Base-by-base conservation (phyloP, 805 yeast genomes). In the Candida broadrunensis region DNA sequence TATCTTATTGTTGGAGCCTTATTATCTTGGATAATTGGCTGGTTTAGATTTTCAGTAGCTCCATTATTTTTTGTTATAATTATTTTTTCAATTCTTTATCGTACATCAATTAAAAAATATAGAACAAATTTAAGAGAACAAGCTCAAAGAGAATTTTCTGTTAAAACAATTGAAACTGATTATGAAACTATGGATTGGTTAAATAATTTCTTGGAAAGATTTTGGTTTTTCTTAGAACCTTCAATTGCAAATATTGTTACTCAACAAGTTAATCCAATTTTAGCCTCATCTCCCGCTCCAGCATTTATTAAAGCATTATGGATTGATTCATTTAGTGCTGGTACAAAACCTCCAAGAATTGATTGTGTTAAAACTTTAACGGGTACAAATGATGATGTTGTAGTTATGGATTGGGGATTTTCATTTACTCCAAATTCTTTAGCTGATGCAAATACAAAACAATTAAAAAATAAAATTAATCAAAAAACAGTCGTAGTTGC, bases 331-430 rank as follows among this genome's bases (percentile, higher is more conserved):
- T 83, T 93, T 59, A 93, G 98, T 6, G 77, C 85, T 14, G 99
- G 99, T 47, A 83, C 96, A 5, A 93, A 93, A 66, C 96, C 99
- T 8, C 96, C 96, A 25, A 78, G 99, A 61, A 75, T 93, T 45
- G 97, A 93, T 57, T 73, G 74, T 47, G 97, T 91, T 15, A 87
- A 93, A 58, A 87, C 97, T 2, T 78, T 89, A 55, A 86, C 83
- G 36, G 87, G 91, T 47, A 91, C 97, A n/a, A 83, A 80, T 23
- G 85, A 85, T 46, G 97, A 91, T 56, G 84, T 93, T 38, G 95
- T 91, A 9, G 97, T 95, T 39, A 93, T 93, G 97, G 99, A 93
- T 64, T 91, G 97, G 97, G 85, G 82, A 32, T 77, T 85, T 33
- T 86, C 97, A 1, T 88, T 90, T 69, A 85, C 88, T 20, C 99